Percentiles rank a stretch among this genome's conserved stretches.
Conservation (phyloP, 2,329 filamentous ascomycete species). For the Geosmithia putterillii region DNA sequence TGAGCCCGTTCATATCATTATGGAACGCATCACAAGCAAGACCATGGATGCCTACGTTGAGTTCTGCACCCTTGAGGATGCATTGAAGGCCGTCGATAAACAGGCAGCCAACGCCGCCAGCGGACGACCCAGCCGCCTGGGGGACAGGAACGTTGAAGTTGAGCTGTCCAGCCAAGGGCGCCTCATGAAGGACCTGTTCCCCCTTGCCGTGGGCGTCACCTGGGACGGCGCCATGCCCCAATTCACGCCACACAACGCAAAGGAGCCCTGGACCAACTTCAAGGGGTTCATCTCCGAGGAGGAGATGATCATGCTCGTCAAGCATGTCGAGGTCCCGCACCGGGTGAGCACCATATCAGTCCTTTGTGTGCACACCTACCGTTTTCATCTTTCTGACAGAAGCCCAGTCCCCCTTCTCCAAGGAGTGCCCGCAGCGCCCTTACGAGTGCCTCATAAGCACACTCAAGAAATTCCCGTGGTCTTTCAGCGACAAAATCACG, state of each 20-base stretch:
- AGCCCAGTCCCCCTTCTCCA: conserved; percentile 44
- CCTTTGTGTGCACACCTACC: too few relatives aligned
- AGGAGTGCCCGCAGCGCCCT: conserved; percentile 49
- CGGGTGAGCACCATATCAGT: too few relatives aligned
- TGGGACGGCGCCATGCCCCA: conserved; percentile 39
- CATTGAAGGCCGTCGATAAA: conserved; percentile 37
- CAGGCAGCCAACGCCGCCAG: conserved; percentile 24
- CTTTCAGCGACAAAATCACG: conserved; percentile 42
- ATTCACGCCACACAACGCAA: conserved; percentile 17
- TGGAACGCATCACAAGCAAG: conserved; percentile 51
- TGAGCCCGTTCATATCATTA: conserved; percentile 50
- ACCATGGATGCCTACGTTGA: conserved; percentile 51
- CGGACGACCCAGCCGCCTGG: conserved; percentile 36
- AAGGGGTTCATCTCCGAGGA: conserved; percentile 49
- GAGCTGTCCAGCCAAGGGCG: conserved; percentile 41
- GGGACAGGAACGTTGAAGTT: conserved; percentile 44
- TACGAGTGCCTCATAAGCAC: conserved; percentile 56
- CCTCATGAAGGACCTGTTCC: conserved; percentile 52
- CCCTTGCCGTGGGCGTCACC: conserved; percentile 38
- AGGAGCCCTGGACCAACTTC: conserved; percentile 38
- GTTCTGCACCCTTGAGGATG: conserved; percentile 39
- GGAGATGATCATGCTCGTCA: conserved; percentile 51
- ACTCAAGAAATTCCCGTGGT: conserved; percentile 51
- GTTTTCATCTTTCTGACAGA: conserved; percentile 10
- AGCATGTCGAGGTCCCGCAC: conserved; percentile 48